Percentiles rank a stretch among this genome's conserved stretches.
phyloP scores from a whole-genome alignment of 129 eudicot genomes.

The Lonicera japonica region DNA sequence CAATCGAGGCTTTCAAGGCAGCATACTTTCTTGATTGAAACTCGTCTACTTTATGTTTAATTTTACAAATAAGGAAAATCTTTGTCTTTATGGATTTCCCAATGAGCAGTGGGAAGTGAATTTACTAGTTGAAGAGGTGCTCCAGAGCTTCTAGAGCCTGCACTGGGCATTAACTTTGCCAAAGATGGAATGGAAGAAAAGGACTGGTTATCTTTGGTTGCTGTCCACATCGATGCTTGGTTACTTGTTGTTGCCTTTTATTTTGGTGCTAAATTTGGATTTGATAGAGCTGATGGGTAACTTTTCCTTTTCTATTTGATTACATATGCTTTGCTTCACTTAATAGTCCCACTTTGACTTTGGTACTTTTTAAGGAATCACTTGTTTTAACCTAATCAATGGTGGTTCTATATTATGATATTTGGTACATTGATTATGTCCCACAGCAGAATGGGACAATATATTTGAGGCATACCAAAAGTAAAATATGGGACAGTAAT shows the following conservation, averaged over 20 bases:
- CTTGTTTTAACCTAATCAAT: too few relatives aligned
- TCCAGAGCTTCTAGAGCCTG: constrained; percentile 74
- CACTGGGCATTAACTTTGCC: constrained; percentile 60
- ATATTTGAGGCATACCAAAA: too few relatives aligned
- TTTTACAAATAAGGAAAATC: constrained; percentile 54
- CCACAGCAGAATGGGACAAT: too few relatives aligned
- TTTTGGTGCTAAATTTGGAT: constrained; percentile 61
- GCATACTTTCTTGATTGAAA: background rate
- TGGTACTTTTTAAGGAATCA: too few relatives aligned
- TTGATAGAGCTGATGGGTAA: constrained; percentile 66
- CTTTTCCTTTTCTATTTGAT: background rate
- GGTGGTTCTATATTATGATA: too few relatives aligned
- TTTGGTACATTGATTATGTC: too few relatives aligned
- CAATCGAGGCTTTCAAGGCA: background rate
- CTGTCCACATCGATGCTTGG: constrained; percentile 75
- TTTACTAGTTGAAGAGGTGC: constrained; percentile 62
- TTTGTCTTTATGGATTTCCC: constrained; percentile 60
- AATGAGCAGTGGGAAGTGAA: constrained; percentile 62
- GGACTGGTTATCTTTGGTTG: constrained; percentile 66
- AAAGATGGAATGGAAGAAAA: constrained; percentile 68
- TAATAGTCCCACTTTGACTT: too few relatives aligned
- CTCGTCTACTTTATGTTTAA: constrained; percentile 5
- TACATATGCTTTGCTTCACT: background rate
- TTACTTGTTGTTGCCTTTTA: constrained; percentile 56
- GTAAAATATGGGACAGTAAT: too few relatives aligned